phyloP scores from a whole-genome alignment of 495 filamentous ascomycete genomes.

The Friedmanniomyces simplex region DNA sequence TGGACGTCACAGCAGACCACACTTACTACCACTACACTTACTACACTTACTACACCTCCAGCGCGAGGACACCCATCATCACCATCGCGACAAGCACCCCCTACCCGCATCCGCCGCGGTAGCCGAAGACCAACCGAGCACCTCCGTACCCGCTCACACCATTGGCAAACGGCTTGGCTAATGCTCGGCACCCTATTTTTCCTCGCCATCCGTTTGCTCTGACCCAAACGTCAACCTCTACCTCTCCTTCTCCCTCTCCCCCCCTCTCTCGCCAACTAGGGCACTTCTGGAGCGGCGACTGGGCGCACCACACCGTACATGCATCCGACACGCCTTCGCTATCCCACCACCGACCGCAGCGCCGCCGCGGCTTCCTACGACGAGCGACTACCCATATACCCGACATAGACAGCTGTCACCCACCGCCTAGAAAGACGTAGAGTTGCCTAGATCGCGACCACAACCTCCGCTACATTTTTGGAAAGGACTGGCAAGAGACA shows the following conservation, averaged over 20 bases:
- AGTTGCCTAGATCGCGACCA: neutral
- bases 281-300: slow-evolving; percentile 40
- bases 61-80: too few relatives aligned
- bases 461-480: neutral
- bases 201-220: neutral
- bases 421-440: neutral
- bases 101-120: neutral
- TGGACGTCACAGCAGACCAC: too few relatives aligned
- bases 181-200: neutral
- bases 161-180: neutral
- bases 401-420: neutral
- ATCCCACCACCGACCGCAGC: slow-evolving; percentile 8
- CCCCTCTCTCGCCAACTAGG: slow-evolving; percentile 4
- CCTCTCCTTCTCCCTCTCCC: neutral
- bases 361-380: slow-evolving; percentile 14
- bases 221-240: too few relatives aligned
- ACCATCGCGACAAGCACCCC: too few relatives aligned
- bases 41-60: too few relatives aligned
- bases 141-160: neutral
- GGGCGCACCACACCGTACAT: slow-evolving; percentile 37
- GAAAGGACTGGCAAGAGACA: neutral
- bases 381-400: neutral
- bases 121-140: neutral
- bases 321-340: neutral
- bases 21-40: too few relatives aligned